A percentile compares a stretch with the other conserved stretches of the same genome.
Conservation (phyloP, 352 stramenopile genomes). For the Peronospora belbahrii region DNA sequence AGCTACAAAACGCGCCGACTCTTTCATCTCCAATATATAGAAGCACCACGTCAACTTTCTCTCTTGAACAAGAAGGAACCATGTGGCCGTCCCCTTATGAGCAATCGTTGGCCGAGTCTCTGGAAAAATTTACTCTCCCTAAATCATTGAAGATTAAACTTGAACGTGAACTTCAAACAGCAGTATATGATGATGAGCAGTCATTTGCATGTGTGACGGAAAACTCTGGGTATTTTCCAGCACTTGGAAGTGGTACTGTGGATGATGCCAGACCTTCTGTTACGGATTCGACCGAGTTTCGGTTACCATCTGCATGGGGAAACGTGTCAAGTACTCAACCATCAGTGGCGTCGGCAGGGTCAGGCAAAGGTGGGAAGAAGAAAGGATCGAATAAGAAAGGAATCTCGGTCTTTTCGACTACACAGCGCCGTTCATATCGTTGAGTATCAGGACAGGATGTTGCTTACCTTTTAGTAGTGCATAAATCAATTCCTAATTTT, state of each 20-base stretch:
- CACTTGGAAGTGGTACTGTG: slow-evolving; percentile 20
- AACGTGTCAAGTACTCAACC: slow-evolving; percentile 25
- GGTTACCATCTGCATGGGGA: slow-evolving; percentile 40
- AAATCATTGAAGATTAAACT: slow-evolving; percentile 10
- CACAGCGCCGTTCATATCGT: slow-evolving; percentile 67
- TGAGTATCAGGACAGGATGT: too few relatives aligned
- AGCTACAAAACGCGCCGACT: slow-evolving; percentile 20
- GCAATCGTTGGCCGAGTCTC: slow-evolving; percentile 27
- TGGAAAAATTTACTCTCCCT: slow-evolving; percentile 38
- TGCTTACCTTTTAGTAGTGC: not conserved
- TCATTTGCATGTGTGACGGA: slow-evolving; percentile 69
- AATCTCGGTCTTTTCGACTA: slow-evolving; percentile 62
- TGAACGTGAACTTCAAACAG: slow-evolving; percentile 10
- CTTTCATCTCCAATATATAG: slow-evolving; percentile 30
- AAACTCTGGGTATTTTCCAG: slow-evolving; percentile 69
- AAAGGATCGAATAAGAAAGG: slow-evolving; percentile 61
- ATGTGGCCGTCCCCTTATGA: slow-evolving; percentile 58
- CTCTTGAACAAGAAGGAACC: slow-evolving; percentile 41
- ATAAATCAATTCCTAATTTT: too few relatives aligned
- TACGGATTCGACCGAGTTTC: slow-evolving; percentile 8
- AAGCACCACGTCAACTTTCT: slow-evolving; percentile 33
- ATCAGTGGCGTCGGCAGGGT: slow-evolving; percentile 21
- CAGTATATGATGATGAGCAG: slow-evolving; percentile 27
- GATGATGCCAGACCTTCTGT: slow-evolving; percentile 3
- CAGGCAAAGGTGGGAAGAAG: slow-evolving; percentile 42